Evolutionary conservation across 495 filamentous ascomycete species (phyloP), one percentile per base, ranked within the genome.

Genomic region (Astrocystis sublimbata): DNA sequence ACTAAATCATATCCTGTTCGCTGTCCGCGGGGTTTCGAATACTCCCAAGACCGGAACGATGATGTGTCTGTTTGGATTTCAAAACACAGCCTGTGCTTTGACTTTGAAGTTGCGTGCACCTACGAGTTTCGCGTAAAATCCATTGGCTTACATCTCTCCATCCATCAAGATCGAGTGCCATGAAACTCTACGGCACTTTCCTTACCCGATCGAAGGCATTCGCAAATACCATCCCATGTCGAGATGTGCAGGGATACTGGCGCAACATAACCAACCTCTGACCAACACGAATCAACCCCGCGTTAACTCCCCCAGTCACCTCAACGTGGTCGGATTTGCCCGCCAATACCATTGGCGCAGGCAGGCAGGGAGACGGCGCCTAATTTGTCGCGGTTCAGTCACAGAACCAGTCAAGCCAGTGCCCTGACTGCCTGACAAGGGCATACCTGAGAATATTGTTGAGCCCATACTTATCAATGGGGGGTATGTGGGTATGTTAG

Each of bases 151-250:
- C 13, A 47, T 24, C 45, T 47, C 24, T 26, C n/a, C 21, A 49
- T 31, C 24, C 9, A 30, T 31, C 30, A n/a, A 6, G 46, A 28
- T n/a, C n/a, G n/a, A n/a, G n/a, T 28, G 46, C 2, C 9, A 26
- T 49, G 13, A 31, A 17, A 49, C 46, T 30, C 15, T 36, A 24
- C n/a, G 6, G 42, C 28, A 42, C 19, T 19, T 52, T 15, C 33
- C 24, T 6, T 51, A 28, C 28, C 55, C 12, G 55, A 24, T 50
- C 30, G 30, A 49, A 19, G 31, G 13, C 43, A n/a, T 30, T 53
- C 58, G 43, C 47, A 24, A n/a, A 61, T 61, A 61, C 58, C 24
- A 53, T 47, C 58, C 31, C 24, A 8, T 40, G 47, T 24, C 36
- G 19, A 28, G 38, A 8, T 40, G 47, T 24, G 49, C 26, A 28